phyloP scores from a whole-genome alignment of 2,329 filamentous ascomycete species.

The Alternaria sp. region DNA sequence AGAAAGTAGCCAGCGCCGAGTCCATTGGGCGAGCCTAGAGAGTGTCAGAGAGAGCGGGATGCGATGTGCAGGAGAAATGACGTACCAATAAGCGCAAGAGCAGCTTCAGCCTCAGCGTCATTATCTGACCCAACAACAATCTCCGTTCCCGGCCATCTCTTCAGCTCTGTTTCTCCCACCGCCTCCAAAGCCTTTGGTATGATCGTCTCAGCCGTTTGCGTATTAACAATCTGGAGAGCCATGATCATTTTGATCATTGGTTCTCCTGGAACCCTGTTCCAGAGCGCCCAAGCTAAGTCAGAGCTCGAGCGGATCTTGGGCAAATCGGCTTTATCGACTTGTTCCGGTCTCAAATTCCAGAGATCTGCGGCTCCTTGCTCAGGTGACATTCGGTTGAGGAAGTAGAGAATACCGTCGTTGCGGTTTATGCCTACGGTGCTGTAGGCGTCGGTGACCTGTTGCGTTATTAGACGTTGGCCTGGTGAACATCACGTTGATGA shows the following conservation, averaged over 20 bases:
- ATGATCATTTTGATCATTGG: slow-evolving; percentile 3
- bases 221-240: not conserved
- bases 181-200: not conserved
- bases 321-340: not conserved
- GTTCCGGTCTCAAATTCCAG: not conserved
- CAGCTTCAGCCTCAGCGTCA: not conserved
- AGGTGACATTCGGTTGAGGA: slow-evolving; percentile 2
- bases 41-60: not conserved
- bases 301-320: slow-evolving; percentile 1
- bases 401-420: slow-evolving; percentile 10
- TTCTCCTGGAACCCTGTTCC: not conserved
- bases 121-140: not conserved
- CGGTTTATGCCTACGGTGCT: slow-evolving; percentile 12
- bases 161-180: not conserved
- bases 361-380: not conserved
- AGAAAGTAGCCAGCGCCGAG: slow-evolving; percentile 19
- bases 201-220: not conserved
- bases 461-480: not conserved
- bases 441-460: slow-evolving; percentile 11
- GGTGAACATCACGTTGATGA: not conserved
- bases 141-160: slow-evolving; percentile 6
- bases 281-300: slow-evolving; percentile 1
- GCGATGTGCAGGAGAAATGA: not conserved
- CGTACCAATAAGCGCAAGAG: slow-evolving; percentile 1
- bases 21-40: slow-evolving; percentile 16